These are phyloP conservation scores for Dothiorella sarmentorum DNA, from an alignment of 2,329 filamentous ascomycete genomes.

Conservation along the genomic window DNA sequence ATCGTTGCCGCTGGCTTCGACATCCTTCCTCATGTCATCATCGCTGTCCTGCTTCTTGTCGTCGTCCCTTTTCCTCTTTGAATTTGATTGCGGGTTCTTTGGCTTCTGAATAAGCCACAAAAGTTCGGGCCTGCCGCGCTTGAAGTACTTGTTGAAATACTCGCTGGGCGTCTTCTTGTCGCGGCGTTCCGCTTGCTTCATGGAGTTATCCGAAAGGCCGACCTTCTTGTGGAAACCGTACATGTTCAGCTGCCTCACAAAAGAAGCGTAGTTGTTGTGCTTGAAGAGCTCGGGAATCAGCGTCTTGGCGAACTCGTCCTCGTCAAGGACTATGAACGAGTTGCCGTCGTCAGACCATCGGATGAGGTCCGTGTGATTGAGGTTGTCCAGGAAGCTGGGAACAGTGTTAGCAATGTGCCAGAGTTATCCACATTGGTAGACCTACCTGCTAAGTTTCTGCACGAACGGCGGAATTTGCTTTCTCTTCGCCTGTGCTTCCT, in stretches of 20 bases:
- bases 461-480: constrained; percentile 98
- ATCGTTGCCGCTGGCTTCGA: constrained; percentile 32
- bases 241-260: constrained; percentile 66
- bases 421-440: not conserved
- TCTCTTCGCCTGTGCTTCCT: constrained; percentile 81
- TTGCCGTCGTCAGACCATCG: constrained; percentile 96
- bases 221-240: constrained; percentile 56
- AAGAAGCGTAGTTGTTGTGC: constrained; percentile 76
- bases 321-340: constrained; percentile 93
- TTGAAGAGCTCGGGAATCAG: constrained; percentile 74
- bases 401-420: constrained; percentile 21
- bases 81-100: constrained; percentile 59
- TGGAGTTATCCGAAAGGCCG: constrained; percentile 89
- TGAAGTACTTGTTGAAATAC: constrained; percentile 96
- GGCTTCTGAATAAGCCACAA: constrained; percentile 97
- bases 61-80: constrained; percentile 53
- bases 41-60: constrained; percentile 70
- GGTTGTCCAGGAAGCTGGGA: constrained; percentile 82
- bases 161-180: constrained; percentile 99
- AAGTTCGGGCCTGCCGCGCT: constrained; percentile 84
- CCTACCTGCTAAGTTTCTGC: constrained; percentile 93
- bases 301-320: constrained; percentile 79
- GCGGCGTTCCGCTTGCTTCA: constrained; percentile 94
- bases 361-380: constrained; percentile 90
- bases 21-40: constrained; percentile 51